A percentile compares a stretch with the other conserved stretches of the same genome.
Evolutionary conservation across 2,329 filamentous ascomycete genomes (phyloP).

Genomic region (Beauveria varroae): DNA sequence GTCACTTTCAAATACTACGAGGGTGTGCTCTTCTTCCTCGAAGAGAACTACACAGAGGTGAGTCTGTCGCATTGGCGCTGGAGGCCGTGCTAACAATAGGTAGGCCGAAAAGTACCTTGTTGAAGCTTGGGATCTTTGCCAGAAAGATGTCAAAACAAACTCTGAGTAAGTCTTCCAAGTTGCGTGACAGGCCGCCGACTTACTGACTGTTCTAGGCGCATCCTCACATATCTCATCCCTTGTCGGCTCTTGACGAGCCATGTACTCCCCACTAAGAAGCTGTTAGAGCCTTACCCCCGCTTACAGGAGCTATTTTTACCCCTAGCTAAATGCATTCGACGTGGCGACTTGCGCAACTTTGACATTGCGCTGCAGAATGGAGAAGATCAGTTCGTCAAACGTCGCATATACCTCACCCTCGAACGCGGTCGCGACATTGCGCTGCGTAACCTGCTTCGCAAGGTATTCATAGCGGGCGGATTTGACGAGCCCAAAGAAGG

Average conservation of each 20-base stretch:
- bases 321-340: slow-evolving; percentile 69
- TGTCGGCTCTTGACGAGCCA: slow-evolving; percentile 86
- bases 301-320: slow-evolving; percentile 74
- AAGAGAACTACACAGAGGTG: slow-evolving; percentile 83
- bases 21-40: slow-evolving; percentile 86
- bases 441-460: slow-evolving; percentile 82
- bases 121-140: slow-evolving; percentile 75
- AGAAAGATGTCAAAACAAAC: slow-evolving; percentile 64
- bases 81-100: not conserved
- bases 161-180: slow-evolving; percentile 58
- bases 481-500: slow-evolving; percentile 71
- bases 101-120: slow-evolving; percentile 75
- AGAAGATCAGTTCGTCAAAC: slow-evolving; percentile 88
- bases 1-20: slow-evolving; percentile 97
- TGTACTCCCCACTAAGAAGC: slow-evolving; percentile 63
- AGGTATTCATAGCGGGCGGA: slow-evolving; percentile 80
- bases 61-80: slow-evolving; percentile 12
- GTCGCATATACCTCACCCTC: slow-evolving; percentile 88
- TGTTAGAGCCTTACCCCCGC: slow-evolving; percentile 68
- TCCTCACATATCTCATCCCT: slow-evolving; percentile 90
- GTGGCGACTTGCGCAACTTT: slow-evolving; percentile 75
- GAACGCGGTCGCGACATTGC: slow-evolving; percentile 89
- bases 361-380: slow-evolving; percentile 72
- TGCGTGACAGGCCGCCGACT: not conserved
- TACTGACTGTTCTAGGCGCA: slow-evolving; percentile 51